Percentiles rank a stretch among this genome's conserved stretches.
Evolutionary conservation across 495 filamentous ascomycete genomes (phyloP).

Genomic region (Choiromyces venosus): DNA sequence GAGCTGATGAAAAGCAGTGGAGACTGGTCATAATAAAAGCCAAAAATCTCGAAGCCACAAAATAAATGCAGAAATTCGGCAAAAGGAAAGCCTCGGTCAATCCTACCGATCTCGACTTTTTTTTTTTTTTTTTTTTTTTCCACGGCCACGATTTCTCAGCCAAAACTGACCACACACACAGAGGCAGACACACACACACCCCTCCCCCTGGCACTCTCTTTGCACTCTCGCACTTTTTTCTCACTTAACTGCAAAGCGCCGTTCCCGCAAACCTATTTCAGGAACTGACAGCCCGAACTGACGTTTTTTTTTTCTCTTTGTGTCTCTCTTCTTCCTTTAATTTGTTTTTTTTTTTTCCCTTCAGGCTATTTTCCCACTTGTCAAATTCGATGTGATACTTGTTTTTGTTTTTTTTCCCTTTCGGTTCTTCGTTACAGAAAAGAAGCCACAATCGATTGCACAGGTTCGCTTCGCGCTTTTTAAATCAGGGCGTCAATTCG

Average conservation of each 20-base stretch:
- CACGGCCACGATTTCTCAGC: not conserved
- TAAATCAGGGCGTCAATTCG: not conserved
- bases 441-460: constrained; percentile 3
- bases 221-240: not conserved
- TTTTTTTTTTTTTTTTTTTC: too few relatives aligned
- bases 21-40: constrained; percentile 2
- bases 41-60: not conserved
- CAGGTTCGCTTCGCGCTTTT: not conserved
- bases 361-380: not conserved
- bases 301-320: not conserved
- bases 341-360: not conserved
- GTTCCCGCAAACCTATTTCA: not conserved
- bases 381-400: not conserved
- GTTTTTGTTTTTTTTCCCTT: not conserved
- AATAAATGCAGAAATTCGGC: not conserved
- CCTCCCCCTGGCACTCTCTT: not conserved
- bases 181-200: not conserved
- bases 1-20: not conserved
- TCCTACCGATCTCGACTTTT: not conserved
- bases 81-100: not conserved
- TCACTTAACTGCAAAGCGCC: not conserved
- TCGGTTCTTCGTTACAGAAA: not conserved
- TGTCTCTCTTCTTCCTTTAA: not conserved
- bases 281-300: not conserved
- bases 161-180: not conserved